Percentiles rank a stretch among this genome's conserved stretches.
Conservation (phyloP, 1,139 yeast genomes). For the Debaryomyces subglobosus region DNA sequence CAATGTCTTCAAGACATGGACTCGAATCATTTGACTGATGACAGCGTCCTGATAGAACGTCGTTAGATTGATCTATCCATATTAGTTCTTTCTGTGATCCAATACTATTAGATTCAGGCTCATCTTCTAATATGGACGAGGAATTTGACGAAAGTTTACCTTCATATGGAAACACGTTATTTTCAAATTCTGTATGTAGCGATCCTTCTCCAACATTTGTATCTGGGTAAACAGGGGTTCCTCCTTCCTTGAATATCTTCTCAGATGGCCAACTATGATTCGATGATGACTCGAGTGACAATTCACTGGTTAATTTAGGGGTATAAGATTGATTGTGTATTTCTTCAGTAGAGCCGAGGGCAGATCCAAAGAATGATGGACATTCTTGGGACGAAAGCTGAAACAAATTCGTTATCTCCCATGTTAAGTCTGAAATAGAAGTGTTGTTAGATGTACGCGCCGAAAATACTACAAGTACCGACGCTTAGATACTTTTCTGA, state of each 20-base stretch:
- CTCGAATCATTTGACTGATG: background rate
- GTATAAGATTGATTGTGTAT: background rate
- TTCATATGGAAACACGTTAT: background rate
- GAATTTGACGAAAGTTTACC: background rate
- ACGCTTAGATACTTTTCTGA: conserved; percentile 1
- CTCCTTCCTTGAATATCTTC: background rate
- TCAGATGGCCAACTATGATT: background rate
- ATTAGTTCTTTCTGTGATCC: background rate
- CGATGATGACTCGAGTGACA: background rate
- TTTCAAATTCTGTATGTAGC: background rate
- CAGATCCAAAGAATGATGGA: background rate
- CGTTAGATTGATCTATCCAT: conserved; percentile 11
- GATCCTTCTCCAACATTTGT: background rate
- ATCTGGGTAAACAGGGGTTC: background rate
- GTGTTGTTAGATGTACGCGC: background rate
- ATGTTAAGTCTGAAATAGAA: conserved; percentile 8
- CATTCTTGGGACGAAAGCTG: conserved; percentile 5
- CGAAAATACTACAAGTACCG: conserved; percentile 3
- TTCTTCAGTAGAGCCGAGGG: conserved; percentile 3
- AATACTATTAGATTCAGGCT: background rate
- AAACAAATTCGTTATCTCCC: conserved; percentile 5
- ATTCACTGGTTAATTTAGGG: background rate
- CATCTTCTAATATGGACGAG: background rate
- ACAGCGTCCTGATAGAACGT: background rate
- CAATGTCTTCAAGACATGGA: conserved; percentile 9